Evolutionary conservation across 2,329 filamentous ascomycete species (phyloP).

Genomic region (Neoarthrinium moseri): DNA sequence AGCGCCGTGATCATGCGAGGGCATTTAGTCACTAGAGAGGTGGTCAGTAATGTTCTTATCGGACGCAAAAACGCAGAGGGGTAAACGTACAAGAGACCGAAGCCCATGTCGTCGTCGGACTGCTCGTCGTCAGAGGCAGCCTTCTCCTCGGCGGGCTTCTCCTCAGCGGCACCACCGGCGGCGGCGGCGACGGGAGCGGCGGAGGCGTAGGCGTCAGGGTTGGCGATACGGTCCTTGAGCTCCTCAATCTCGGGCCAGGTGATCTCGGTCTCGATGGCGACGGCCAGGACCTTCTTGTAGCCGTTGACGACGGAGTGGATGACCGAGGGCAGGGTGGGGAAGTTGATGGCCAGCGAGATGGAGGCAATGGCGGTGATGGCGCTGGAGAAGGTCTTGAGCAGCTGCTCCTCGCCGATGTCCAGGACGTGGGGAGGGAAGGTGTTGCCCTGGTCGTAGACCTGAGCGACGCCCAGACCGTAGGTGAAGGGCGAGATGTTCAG

Average conservation of each 20-base stretch:
- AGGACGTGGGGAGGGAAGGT: conserved; percentile 82
- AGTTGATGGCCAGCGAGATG: conserved; percentile 90
- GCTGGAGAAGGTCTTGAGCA: conserved; percentile 76
- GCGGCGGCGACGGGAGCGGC: conserved; percentile 71
- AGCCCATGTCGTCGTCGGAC: conserved; percentile 65
- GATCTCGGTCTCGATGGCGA: conserved; percentile 87
- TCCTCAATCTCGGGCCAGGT: conserved; percentile 94
- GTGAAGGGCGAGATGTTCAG: conserved; percentile 99
- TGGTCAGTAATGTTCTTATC: conserved; percentile 35
- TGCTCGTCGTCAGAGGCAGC: conserved; percentile 69
- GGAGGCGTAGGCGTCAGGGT: conserved; percentile 93
- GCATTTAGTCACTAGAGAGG: conserved; percentile 49
- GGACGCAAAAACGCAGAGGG: not conserved
- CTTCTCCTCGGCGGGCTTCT: conserved; percentile 52
- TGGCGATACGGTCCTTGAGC: conserved; percentile 99
- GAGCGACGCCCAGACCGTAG: conserved; percentile 93
- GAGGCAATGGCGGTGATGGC: conserved; percentile 85
- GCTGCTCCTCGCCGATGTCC: conserved; percentile 93
- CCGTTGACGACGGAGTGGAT: conserved; percentile 95
- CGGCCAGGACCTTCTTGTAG: conserved; percentile 95
- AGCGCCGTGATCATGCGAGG: conserved; percentile 35
- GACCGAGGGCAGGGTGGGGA: conserved; percentile 93
- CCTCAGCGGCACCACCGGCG: conserved; percentile 48
- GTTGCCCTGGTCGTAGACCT: conserved; percentile 98
- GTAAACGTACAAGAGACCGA: conserved; percentile 71